Evolutionary conservation across 805 yeast genomes (phyloP).

Genomic region (Brettanomyces nanus): DNA sequence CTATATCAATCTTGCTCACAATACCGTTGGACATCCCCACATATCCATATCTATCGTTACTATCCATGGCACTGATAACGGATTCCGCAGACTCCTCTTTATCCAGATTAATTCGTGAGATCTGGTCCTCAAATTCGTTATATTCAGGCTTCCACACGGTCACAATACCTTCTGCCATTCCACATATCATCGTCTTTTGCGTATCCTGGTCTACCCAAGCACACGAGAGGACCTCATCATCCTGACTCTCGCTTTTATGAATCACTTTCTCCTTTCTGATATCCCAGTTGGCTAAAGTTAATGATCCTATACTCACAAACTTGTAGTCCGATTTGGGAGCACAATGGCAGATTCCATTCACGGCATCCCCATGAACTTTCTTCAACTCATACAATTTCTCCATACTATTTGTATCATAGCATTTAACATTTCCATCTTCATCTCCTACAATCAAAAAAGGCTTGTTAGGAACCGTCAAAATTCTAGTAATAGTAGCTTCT

Average conservation of each 20-base stretch:
- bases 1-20: slow-evolving; percentile 58
- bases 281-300: slow-evolving; percentile 73
- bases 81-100: slow-evolving; percentile 63
- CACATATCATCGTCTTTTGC: slow-evolving; percentile 49
- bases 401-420: slow-evolving; percentile 46
- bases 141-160: slow-evolving; percentile 77
- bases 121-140: slow-evolving; percentile 68
- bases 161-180: slow-evolving; percentile 86
- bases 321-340: slow-evolving; percentile 69
- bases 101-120: slow-evolving; percentile 62
- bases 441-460: slow-evolving; percentile 49
- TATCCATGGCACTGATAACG: slow-evolving; percentile 47
- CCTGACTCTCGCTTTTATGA: slow-evolving; percentile 77
- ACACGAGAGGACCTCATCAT: slow-evolving; percentile 80
- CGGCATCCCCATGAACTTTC: slow-evolving; percentile 66
- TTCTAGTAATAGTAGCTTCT: slow-evolving; percentile 28
- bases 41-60: slow-evolving; percentile 53
- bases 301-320: slow-evolving; percentile 72
- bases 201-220: slow-evolving; percentile 56
- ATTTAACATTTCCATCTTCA: slow-evolving; percentile 62
- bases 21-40: slow-evolving; percentile 75
- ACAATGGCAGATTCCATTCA: slow-evolving; percentile 67
- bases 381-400: slow-evolving; percentile 38
- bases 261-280: slow-evolving; percentile 56
- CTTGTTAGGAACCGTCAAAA: slow-evolving; percentile 38